Evolutionary conservation across 2,329 filamentous ascomycete species (phyloP).

Genomic region (Beauveria caledonica): DNA sequence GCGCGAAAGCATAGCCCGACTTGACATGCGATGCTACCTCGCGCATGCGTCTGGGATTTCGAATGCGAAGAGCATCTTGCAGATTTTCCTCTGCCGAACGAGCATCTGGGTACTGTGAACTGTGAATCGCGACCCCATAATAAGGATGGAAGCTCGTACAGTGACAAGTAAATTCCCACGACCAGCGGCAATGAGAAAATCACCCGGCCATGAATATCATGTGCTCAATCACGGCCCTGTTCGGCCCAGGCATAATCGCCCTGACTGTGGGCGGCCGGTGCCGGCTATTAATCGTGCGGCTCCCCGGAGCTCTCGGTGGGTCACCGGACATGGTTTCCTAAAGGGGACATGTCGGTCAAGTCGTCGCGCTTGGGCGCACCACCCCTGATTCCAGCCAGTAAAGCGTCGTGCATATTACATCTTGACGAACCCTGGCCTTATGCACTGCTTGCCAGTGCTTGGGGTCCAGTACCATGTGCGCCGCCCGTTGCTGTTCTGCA

Average conservation of each 20-base stretch:
- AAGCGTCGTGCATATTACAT: background rate
- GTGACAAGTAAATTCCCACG: no score
- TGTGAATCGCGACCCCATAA: background rate
- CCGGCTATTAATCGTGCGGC: background rate
- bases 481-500: background rate
- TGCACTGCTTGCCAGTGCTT: background rate
- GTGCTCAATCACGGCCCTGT: background rate
- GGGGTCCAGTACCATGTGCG: background rate
- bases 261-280: background rate
- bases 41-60: no score
- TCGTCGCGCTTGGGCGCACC: background rate
- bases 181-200: no score
- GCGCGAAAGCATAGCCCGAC: background rate
- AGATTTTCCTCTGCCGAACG: background rate
- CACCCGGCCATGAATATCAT: background rate
- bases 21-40: background rate
- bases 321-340: conserved; percentile 2
- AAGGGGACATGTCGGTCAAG: background rate
- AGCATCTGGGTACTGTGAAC: no score
- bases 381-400: background rate
- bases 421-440: background rate
- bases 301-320: background rate
- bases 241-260: background rate
- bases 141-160: no score
- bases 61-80: background rate